Evolutionary conservation across 2,329 filamentous ascomycete genomes (phyloP), one percentile per base, ranked within the genome.

Genomic region (Reticulascus tulasneorum): DNA sequence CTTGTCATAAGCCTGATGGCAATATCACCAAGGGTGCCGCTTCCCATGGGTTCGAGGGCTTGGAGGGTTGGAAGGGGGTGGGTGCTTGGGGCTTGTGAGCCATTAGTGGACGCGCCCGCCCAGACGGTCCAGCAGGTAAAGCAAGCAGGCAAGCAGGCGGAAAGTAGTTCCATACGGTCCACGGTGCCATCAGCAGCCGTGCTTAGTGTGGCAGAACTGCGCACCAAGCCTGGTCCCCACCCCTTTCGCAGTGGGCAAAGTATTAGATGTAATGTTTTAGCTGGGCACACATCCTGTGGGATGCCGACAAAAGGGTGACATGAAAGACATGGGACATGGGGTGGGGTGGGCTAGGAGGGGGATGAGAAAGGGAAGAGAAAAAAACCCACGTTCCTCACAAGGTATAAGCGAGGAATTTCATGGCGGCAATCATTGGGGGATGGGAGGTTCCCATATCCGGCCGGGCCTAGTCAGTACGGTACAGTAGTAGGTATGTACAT

Each of bases 101-200:
- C n/a, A 12, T 19, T 19, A n/a, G n/a, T n/a, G n/a, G n/a, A n/a
- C 30, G 23, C n/a, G 15, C 23, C 27, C 18, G 29, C 18, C 23
- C 19, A 25, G 28, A 7, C 29, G 23, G 25, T 22, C 8, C 26
- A 18, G 32, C 26, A 23, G 23, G 31, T 9, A 20, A 26, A 17
- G 23, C 23, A 22, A 24, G 15, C 30, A 39, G 27, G 26, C 20
- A 17, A 27, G 23, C 23, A 30, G 35, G 15, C 19, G 13, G 26
- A 18, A 7, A 11, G 16, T 20, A 10, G 34, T n/a, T n/a, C n/a
- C n/a, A n/a, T n/a, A 35, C 20, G 31, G 18, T 23, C n/a, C n/a
- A 22, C 27, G 23, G 27, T 33, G 36, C 37, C 31, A 32, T 36
- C 36, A 35, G 37, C 37, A 31, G 28, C 31, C 28, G 28, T 36